These are phyloP conservation scores for Schoenoplectus tabernaemontani DNA, from an alignment of 202 grass and related monocot genomes.

Conservation along the genomic window DNA sequence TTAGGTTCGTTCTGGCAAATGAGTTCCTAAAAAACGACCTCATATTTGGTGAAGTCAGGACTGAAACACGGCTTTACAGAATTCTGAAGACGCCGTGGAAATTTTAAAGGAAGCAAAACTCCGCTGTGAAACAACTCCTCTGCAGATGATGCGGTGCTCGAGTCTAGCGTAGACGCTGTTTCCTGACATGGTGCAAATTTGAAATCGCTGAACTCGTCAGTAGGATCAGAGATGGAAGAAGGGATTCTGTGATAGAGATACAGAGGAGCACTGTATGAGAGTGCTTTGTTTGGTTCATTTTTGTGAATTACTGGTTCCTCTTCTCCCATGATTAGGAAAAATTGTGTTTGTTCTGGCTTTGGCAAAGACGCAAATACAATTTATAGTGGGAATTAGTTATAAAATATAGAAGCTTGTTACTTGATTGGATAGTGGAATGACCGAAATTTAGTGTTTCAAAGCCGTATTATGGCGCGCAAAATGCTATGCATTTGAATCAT, in stretches of 20 bases:
- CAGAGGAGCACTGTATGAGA: constrained; percentile 49
- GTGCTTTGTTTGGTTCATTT: constrained; percentile 21
- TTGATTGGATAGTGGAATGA: constrained; percentile 10
- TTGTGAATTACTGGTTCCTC: constrained; percentile 29
- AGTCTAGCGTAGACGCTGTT: background rate
- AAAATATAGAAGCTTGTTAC: background rate
- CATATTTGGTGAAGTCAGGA: constrained; percentile 39
- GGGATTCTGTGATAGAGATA: constrained; percentile 41
- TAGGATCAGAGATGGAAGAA: background rate
- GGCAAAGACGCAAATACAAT: background rate
- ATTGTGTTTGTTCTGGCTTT: background rate
- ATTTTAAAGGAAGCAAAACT: constrained; percentile 48
- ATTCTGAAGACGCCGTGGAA: constrained; percentile 56
- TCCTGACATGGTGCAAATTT: constrained; percentile 14
- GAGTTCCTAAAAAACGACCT: constrained; percentile 12
- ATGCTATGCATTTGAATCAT: background rate
- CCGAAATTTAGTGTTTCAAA: constrained; percentile 23
- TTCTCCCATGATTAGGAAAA: background rate
- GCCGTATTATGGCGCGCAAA: constrained; percentile 20
- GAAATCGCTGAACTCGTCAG: constrained; percentile 17
- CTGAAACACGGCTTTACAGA: constrained; percentile 22
- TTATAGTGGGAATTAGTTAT: background rate
- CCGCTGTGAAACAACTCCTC: constrained; percentile 36
- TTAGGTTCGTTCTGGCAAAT: constrained; percentile 4
- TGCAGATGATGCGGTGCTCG: constrained; percentile 11